A percentile compares a stretch with the other conserved stretches of the same genome.
Evolutionary conservation across 2,329 filamentous ascomycete genomes (phyloP).

Genomic region (Metarhizium brunneum): DNA sequence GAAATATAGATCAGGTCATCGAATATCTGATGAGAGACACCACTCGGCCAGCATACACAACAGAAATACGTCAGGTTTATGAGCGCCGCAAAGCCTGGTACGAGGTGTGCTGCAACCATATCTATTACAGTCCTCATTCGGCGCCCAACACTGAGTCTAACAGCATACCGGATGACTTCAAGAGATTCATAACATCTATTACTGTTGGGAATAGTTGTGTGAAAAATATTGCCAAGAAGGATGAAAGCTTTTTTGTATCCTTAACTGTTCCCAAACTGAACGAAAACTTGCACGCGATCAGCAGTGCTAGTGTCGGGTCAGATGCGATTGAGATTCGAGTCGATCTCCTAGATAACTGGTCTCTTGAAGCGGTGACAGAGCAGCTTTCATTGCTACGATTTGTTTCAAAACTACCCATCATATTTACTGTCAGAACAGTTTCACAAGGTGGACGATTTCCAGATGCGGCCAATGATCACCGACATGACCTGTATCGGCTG

Average conservation of each 20-base stretch:
- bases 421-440: slow-evolving; percentile 83
- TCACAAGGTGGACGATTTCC: slow-evolving; percentile 85
- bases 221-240: slow-evolving; percentile 35
- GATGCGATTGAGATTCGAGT: slow-evolving; percentile 94
- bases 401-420: slow-evolving; percentile 64
- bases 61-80: slow-evolving; percentile 89
- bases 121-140: slow-evolving; percentile 74
- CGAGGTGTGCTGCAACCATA: slow-evolving; percentile 84
- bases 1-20: slow-evolving; percentile 80
- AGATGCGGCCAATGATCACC: slow-evolving; percentile 62
- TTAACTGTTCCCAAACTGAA: slow-evolving; percentile 72
- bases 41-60: slow-evolving; percentile 82
- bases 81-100: slow-evolving; percentile 83
- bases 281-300: slow-evolving; percentile 53
- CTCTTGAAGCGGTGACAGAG: slow-evolving; percentile 67
- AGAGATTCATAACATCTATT: slow-evolving; percentile 29
- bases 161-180: slow-evolving; percentile 25
- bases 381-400: slow-evolving; percentile 75
- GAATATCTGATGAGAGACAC: slow-evolving; percentile 83
- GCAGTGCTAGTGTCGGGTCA: slow-evolving; percentile 68
- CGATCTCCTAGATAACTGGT: slow-evolving; percentile 72
- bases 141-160: slow-evolving; percentile 15
- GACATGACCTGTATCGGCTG: slow-evolving; percentile 64
- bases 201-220: slow-evolving; percentile 37
- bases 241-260: slow-evolving; percentile 85